Percentiles rank a stretch among this genome's conserved stretches.
Evolutionary conservation across 1,284 basidiomycete species (phyloP).

Genomic region (Spongiforma sp.): DNA sequence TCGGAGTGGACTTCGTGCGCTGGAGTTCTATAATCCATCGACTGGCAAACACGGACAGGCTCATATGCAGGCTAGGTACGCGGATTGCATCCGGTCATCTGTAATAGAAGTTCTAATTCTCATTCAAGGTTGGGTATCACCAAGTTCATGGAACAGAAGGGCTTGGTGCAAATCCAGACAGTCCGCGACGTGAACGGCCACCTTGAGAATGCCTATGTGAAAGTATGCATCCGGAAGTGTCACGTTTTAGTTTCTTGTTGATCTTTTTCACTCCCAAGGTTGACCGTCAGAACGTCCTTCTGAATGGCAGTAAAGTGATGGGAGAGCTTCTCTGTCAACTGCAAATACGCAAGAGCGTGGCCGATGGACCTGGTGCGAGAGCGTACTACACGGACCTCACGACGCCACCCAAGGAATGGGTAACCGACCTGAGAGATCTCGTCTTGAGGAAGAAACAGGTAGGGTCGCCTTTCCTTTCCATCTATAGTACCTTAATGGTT

Average conservation of each 20-base stretch:
- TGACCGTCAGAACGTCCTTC: slow-evolving; percentile 69
- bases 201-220: slow-evolving; percentile 72
- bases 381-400: slow-evolving; percentile 79
- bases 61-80: slow-evolving; percentile 88
- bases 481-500: not conserved
- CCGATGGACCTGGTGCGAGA: slow-evolving; percentile 77
- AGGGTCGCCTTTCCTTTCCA: slow-evolving; percentile 28
- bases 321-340: slow-evolving; percentile 78
- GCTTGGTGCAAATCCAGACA: slow-evolving; percentile 75
- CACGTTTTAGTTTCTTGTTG: not conserved
- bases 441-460: slow-evolving; percentile 82
- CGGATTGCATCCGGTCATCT: not conserved
- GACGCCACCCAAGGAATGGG: slow-evolving; percentile 72
- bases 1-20: slow-evolving; percentile 76
- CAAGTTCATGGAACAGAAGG: slow-evolving; percentile 72
- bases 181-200: slow-evolving; percentile 58
- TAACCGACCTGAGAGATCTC: slow-evolving; percentile 74
- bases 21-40: slow-evolving; percentile 84
- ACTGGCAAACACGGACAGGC: slow-evolving; percentile 87
- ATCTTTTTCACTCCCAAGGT: too few relatives aligned
- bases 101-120: not conserved
- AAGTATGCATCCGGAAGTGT: slow-evolving; percentile 46
- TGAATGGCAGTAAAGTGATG: slow-evolving; percentile 64
- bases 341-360: slow-evolving; percentile 83
- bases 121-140: slow-evolving; percentile 75